A percentile compares a stretch with the other conserved stretches of the same genome.
These are phyloP conservation scores for Wickerhamiella australiensis DNA, from an alignment of 805 yeast species.

Conservation along the genomic window DNA sequence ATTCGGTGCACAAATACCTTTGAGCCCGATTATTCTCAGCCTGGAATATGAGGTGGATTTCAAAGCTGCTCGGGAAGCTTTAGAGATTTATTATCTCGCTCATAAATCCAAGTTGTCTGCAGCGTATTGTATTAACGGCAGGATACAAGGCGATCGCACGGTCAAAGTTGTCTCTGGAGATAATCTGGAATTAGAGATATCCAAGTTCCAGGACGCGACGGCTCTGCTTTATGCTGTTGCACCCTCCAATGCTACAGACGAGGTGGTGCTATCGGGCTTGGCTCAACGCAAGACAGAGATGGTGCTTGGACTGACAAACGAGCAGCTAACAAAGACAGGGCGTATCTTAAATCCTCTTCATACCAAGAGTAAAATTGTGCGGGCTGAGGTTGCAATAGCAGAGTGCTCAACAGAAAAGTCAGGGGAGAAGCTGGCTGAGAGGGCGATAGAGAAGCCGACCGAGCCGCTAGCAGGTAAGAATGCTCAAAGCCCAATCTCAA, in stretches of 20 bases:
- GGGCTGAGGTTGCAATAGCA: too few species aligned
- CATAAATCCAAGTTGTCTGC: conserved; percentile 2
- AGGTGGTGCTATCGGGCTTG: conserved; percentile 2
- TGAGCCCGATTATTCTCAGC: conserved; percentile 3
- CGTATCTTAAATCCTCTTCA: neutral
- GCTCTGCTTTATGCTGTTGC: neutral
- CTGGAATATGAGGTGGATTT: neutral
- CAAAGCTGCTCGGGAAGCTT: neutral
- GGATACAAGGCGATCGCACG: neutral
- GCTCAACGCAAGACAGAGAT: neutral
- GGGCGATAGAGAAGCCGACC: too few species aligned
- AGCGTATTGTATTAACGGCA: neutral
- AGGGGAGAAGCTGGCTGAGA: too few species aligned
- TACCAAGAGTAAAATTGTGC: neutral
- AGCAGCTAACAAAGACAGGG: neutral
- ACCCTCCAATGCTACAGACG: conserved; percentile 1
- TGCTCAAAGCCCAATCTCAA: neutral
- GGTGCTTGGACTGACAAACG: neutral
- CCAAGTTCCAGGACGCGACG: neutral
- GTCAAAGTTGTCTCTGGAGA: neutral
- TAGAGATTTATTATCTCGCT: neutral
- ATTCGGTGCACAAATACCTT: neutral
- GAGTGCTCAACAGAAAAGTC: too few species aligned
- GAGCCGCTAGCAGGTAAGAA: too few species aligned
- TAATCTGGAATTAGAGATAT: neutral